These are phyloP conservation scores for Auriscalpium vulgare DNA, from an alignment of 768 basidiomycete genomes.

Conservation along the genomic window DNA sequence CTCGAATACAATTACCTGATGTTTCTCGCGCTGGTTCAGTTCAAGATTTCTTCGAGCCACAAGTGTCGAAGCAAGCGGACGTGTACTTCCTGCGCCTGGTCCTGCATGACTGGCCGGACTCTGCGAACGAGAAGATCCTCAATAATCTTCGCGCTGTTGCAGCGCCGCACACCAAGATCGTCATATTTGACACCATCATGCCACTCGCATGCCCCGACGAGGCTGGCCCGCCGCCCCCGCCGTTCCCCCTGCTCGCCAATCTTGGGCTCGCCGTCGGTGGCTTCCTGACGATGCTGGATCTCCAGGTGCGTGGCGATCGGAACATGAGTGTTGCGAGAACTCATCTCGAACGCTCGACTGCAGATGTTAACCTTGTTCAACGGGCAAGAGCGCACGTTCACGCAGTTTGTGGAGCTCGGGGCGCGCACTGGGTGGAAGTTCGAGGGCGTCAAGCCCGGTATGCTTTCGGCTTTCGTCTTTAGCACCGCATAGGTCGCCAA, in stretches of 20 bases:
- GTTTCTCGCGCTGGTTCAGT: too few species aligned
- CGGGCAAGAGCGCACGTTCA: slow-evolving; percentile 24
- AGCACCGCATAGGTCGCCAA: background rate
- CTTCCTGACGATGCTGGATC: slow-evolving; percentile 1
- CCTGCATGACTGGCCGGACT: slow-evolving; percentile 21
- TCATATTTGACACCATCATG: slow-evolving; percentile 17
- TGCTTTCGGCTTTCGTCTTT: background rate
- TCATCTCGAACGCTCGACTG: background rate
- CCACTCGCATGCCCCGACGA: slow-evolving; percentile 5
- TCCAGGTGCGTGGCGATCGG: slow-evolving; percentile 1
- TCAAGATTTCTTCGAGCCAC: slow-evolving; percentile 9
- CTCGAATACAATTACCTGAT: background rate
- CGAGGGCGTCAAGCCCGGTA: slow-evolving; percentile 8
- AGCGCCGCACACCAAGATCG: slow-evolving; percentile 11
- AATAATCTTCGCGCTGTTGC: slow-evolving; percentile 16
- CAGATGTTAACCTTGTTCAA: slow-evolving; percentile 25
- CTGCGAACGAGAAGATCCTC: slow-evolving; percentile 9
- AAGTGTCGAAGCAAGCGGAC: slow-evolving; percentile 15
- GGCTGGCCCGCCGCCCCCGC: background rate
- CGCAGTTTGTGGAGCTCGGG: slow-evolving; percentile 18
- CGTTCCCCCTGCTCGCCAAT: slow-evolving; percentile 6
- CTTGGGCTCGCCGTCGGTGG: slow-evolving; percentile 1
- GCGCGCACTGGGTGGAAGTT: slow-evolving; percentile 24
- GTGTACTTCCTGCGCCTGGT: slow-evolving; percentile 17
- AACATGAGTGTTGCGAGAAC: background rate